Conservation (phyloP, 352 stramenopile genomes). For the Plasmopara halstedii region DNA sequence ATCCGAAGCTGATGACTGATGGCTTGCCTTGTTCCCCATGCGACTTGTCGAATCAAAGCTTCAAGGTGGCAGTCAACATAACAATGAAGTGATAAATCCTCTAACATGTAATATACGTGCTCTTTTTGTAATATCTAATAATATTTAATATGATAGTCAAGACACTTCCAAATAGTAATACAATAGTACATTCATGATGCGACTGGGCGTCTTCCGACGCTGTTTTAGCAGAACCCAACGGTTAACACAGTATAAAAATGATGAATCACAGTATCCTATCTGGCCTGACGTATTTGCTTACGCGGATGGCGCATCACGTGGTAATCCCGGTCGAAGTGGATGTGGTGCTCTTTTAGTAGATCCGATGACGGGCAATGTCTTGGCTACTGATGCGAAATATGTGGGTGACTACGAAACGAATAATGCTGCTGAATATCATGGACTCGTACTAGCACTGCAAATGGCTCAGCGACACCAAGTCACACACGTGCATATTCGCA, state of each 20-base stretch:
- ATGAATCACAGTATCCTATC: background rate
- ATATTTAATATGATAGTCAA: too few relatives aligned
- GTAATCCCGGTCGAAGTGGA: slow-evolving; percentile 52
- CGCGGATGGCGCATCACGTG: slow-evolving; percentile 62
- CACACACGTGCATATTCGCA: slow-evolving; percentile 38
- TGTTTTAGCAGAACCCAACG: background rate
- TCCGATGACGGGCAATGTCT: slow-evolving; percentile 23
- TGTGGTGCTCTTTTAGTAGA: slow-evolving; percentile 58
- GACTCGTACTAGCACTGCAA: slow-evolving; percentile 48
- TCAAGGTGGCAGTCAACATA: background rate
- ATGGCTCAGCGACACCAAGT: slow-evolving; percentile 35
- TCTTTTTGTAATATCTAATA: too few relatives aligned
- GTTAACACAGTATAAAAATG: background rate
- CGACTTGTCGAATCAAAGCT: slow-evolving; percentile 8
- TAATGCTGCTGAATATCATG: slow-evolving; percentile 67
- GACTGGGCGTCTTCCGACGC: background rate
- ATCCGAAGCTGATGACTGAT: slow-evolving; percentile 26
- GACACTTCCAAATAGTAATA: background rate
- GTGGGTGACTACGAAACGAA: slow-evolving; percentile 62
- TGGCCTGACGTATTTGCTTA: slow-evolving; percentile 28
- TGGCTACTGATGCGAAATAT: slow-evolving; percentile 36
- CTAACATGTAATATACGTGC: too few relatives aligned
- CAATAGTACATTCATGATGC: background rate
- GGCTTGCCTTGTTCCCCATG: slow-evolving; percentile 68
- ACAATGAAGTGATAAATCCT: background rate